Evolutionary conservation across 495 filamentous ascomycete species (phyloP), one percentile per base, ranked within the genome.

Genomic region (Penicillium antarcticum): DNA sequence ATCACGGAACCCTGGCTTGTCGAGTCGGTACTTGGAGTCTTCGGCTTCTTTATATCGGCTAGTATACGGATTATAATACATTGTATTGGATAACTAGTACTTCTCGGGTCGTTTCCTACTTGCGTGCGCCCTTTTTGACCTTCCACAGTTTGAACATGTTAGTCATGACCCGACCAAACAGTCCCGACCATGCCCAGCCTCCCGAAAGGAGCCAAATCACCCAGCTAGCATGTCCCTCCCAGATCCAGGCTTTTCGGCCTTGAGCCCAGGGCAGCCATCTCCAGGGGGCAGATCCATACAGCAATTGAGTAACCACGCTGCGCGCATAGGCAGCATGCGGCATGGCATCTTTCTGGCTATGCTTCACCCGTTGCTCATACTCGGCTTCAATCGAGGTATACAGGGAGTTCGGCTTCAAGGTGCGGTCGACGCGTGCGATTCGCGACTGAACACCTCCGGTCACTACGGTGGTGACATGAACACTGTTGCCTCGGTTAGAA

Each of bases 361-460:
- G 79, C 33, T 51, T 72, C 38, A 81, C 69, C 16, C 83, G 69
- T 39, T 68, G 63, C 46, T 65, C 55, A 61, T 81, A 87, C 38
- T 80, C 72, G 7, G 55, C 68, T 14, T 74, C 67, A 34, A 86
- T 72, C 0, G 79, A 75, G 1, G 67, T 17, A 56, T 83, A 85
- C n/a, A 83, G 42, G 3, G 76, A 81, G 18, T 65, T 68, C 10
- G 70, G 69, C 8, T 67, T 62, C 16, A 87, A 62, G 0, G 55
- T 60, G 21, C 80, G 74, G 35, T 81, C 55, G 9, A 63, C 73
- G 12, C 83, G 69, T 7, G 80, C 74, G 56, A 86, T 83, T 14
- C 76, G 79, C 40, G 72, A 78, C 60, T 81, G 71, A 19, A 86
- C 82, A 5, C 84, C 83, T 4, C 83, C 84, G 5, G 83, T 87